Evolutionary conservation across 2,329 filamentous ascomycete species (phyloP).

Genomic region (Epicoccum sorghinum): DNA sequence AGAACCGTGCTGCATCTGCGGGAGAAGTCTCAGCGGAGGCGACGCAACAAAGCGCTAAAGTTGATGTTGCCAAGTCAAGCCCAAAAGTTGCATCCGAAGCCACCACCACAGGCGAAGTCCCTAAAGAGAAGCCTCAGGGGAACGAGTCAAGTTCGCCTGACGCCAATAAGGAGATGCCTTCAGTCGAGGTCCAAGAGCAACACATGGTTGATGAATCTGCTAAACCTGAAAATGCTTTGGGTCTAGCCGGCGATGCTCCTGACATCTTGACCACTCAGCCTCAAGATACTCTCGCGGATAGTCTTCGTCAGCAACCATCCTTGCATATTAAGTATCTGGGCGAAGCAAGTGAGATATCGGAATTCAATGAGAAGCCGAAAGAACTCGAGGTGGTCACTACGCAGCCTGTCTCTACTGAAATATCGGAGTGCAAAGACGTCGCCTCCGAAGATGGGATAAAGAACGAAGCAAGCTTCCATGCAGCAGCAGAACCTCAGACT

Average conservation of each 20-base stretch:
- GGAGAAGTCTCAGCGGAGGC: not conserved
- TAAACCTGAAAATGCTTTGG: no score
- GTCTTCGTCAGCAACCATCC: no score
- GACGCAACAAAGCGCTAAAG: not conserved
- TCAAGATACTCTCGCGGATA: no score
- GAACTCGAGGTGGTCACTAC: not conserved
- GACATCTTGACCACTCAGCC: no score
- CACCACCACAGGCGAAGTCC: not conserved
- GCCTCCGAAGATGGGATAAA: constrained; percentile 32
- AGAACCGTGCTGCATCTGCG: not conserved
- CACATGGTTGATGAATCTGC: no score
- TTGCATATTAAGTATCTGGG: no score
- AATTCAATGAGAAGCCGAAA: not conserved
- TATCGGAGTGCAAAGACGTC: constrained; percentile 2
- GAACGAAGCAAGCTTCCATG: constrained; percentile 32
- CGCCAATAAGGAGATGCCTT: no score
- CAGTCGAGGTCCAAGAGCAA: no score
- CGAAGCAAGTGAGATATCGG: not conserved
- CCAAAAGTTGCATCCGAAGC: not conserved
- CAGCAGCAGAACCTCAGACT: constrained; percentile 28
- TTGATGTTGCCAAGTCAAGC: not conserved
- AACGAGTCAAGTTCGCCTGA: no score
- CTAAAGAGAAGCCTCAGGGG: not conserved
- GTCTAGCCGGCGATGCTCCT: no score
- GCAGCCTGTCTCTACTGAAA: not conserved